Evolutionary conservation across 352 stramenopile genomes (phyloP).

Genomic region (Pythium plurisporium): DNA sequence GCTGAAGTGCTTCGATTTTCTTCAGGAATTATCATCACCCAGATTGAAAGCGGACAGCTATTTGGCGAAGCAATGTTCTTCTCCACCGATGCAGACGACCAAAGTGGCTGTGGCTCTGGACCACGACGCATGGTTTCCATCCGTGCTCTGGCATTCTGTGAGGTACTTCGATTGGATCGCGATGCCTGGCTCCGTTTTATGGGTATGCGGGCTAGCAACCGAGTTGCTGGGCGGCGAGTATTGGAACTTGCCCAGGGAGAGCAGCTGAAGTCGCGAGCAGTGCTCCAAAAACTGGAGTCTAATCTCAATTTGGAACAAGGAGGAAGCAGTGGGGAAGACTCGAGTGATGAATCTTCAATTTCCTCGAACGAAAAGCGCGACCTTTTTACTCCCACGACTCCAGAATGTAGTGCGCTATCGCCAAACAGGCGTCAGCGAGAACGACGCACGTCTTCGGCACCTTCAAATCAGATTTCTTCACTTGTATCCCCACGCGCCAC

Average conservation of each 20-base stretch:
- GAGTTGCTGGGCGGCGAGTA: constrained; percentile 3
- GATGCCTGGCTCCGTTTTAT: constrained; percentile 19
- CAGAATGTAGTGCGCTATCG: not conserved
- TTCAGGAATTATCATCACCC: constrained; percentile 9
- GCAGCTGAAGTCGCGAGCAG: constrained; percentile 13
- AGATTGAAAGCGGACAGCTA: constrained; percentile 20
- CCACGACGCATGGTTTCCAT: constrained; percentile 20
- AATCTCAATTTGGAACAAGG: not conserved
- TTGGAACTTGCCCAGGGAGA: constrained; percentile 18
- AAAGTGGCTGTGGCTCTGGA: not conserved
- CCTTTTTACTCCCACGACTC: not conserved
- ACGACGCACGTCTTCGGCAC: not conserved
- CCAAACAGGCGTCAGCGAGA: not conserved
- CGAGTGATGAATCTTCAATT: not conserved
- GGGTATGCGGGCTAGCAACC: constrained; percentile 14
- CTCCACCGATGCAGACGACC: not conserved
- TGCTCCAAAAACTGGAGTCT: constrained; percentile 18
- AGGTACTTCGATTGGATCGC: constrained; percentile 19
- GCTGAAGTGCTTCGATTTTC: constrained; percentile 12
- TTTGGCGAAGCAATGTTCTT: constrained; percentile 31
- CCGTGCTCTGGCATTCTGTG: constrained; percentile 22
- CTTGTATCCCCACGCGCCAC: not conserved
- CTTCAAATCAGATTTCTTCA: not conserved
- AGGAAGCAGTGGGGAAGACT: not conserved
- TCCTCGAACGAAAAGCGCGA: constrained; percentile 6